A percentile compares a stretch with the other conserved stretches of the same genome.
phyloP scores from a whole-genome alignment of 306 rosid genomes.

The Canavalia ensiformis region DNA sequence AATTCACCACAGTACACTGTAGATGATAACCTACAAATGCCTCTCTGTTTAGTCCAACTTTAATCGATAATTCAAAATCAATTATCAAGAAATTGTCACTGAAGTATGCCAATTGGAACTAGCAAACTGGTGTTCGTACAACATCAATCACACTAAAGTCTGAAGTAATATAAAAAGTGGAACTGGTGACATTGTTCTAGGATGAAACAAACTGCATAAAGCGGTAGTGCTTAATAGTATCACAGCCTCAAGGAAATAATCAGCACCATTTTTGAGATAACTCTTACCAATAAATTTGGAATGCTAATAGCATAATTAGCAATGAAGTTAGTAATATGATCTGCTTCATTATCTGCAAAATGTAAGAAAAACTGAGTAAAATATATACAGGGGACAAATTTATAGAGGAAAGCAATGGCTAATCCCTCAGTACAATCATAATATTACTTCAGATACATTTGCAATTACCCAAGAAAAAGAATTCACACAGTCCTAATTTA shows the following conservation, averaged over 20 bases:
- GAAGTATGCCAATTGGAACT: slow-evolving; percentile 42
- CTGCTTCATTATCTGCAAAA: slow-evolving; percentile 74
- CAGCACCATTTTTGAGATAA: slow-evolving; percentile 60
- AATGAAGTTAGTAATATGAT: slow-evolving; percentile 68
- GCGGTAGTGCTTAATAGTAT: slow-evolving; percentile 54
- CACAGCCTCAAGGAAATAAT: slow-evolving; percentile 55
- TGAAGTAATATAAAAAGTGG: slow-evolving; percentile 43
- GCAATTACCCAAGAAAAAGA: slow-evolving; percentile 1
- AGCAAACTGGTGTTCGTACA: slow-evolving; percentile 36
- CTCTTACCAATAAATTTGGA: slow-evolving; percentile 88
- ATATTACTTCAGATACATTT: slow-evolving; percentile 27
- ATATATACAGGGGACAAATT: slow-evolving; percentile 26
- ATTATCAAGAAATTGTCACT: slow-evolving; percentile 35
- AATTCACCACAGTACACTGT: slow-evolving; percentile 28
- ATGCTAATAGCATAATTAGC: slow-evolving; percentile 69
- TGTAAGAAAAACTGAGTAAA: slow-evolving; percentile 43
- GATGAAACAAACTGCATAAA: slow-evolving; percentile 54
- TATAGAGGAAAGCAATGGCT: slow-evolving; percentile 30
- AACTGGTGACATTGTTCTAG: slow-evolving; percentile 39
- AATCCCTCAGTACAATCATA: slow-evolving; percentile 35
- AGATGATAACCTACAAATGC: slow-evolving; percentile 41
- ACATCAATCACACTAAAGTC: slow-evolving; percentile 32
- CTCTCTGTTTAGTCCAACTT: slow-evolving; percentile 19
- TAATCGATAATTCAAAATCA: slow-evolving; percentile 34
- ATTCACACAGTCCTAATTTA: background rate